Conservation (phyloP, 2,329 filamentous ascomycete species). For the Stenocarpella maydis region DNA sequence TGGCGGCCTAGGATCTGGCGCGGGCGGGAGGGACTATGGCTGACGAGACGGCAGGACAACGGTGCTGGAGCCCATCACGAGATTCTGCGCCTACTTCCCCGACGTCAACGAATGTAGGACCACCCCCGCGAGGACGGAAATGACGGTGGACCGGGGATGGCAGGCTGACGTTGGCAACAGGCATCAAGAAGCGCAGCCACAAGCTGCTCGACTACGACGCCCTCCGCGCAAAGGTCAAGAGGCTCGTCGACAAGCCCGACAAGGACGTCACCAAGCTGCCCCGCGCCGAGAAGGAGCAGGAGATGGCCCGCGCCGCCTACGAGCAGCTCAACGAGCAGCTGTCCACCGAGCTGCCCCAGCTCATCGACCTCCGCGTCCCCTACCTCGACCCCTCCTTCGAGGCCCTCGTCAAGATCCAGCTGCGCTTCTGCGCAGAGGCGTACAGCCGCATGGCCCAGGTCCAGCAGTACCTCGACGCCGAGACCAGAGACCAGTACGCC, state of each 20-base stretch:
- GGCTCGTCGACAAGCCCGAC: constrained; percentile 96
- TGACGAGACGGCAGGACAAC: constrained; percentile 68
- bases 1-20: constrained; percentile 19
- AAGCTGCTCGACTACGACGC: constrained; percentile 99
- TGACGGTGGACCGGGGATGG: neutral
- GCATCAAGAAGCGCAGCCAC: constrained; percentile 98
- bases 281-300: constrained; percentile 93
- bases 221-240: constrained; percentile 95
- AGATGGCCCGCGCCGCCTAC: constrained; percentile 92
- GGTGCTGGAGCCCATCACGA: constrained; percentile 92
- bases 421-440: constrained; percentile 96
- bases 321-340: constrained; percentile 98
- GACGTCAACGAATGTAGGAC: constrained; percentile 93
- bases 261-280: constrained; percentile 98
- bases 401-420: constrained; percentile 97
- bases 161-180: constrained; percentile 49
- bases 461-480: constrained; percentile 95
- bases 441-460: constrained; percentile 99
- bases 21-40: neutral
- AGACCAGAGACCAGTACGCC: constrained; percentile 95
- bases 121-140: neutral
- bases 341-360: constrained; percentile 88
- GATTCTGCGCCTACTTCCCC: constrained; percentile 98
- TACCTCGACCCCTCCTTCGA: constrained; percentile 98
- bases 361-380: constrained; percentile 95